phyloP scores from a whole-genome alignment of 1,284 basidiomycete genomes.

The Blastosporella zonata region DNA sequence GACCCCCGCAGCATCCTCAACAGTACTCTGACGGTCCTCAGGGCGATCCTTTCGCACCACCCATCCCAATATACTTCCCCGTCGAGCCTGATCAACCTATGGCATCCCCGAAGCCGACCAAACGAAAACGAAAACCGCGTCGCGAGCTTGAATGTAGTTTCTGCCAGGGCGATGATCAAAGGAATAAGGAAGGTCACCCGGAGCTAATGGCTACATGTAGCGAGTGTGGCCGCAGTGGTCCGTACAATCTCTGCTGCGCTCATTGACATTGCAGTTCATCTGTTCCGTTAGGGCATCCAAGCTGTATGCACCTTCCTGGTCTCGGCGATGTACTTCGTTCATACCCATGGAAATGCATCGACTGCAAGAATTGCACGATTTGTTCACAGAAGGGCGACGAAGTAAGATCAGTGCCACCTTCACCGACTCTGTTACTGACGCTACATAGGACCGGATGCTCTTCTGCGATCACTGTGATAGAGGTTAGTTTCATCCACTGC shows the following conservation, averaged over 20 bases:
- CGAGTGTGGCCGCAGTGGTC: slow-evolving; percentile 60
- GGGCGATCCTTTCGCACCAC: slow-evolving; percentile 76
- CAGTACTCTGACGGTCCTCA: slow-evolving; percentile 70
- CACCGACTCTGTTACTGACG: slow-evolving; percentile 16
- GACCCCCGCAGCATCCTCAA: slow-evolving; percentile 31
- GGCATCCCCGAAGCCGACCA: slow-evolving; percentile 41
- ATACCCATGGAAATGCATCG: slow-evolving; percentile 88
- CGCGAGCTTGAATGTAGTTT: slow-evolving; percentile 65
- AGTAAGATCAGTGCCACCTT: slow-evolving; percentile 49
- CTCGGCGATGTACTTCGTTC: slow-evolving; percentile 53
- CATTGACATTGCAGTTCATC: slow-evolving; percentile 6
- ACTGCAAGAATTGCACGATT: slow-evolving; percentile 93
- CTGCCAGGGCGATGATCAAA: slow-evolving; percentile 59
- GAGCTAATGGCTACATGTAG: slow-evolving; percentile 70
- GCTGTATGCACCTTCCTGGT: slow-evolving; percentile 63
- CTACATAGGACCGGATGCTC: slow-evolving; percentile 70
- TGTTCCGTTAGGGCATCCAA: slow-evolving; percentile 62
- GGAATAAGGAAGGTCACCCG: slow-evolving; percentile 50
- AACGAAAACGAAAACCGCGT: slow-evolving; percentile 51
- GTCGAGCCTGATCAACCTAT: slow-evolving; percentile 37
- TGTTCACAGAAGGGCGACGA: slow-evolving; percentile 87
- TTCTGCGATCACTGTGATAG: slow-evolving; percentile 96
- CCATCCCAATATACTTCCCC: slow-evolving; percentile 50
- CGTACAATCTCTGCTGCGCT: slow-evolving; percentile 22
- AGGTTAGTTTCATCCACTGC: slow-evolving; percentile 43